Base-by-base conservation (phyloP, 441 rosid genomes). In the Populus hybrid region DNA sequence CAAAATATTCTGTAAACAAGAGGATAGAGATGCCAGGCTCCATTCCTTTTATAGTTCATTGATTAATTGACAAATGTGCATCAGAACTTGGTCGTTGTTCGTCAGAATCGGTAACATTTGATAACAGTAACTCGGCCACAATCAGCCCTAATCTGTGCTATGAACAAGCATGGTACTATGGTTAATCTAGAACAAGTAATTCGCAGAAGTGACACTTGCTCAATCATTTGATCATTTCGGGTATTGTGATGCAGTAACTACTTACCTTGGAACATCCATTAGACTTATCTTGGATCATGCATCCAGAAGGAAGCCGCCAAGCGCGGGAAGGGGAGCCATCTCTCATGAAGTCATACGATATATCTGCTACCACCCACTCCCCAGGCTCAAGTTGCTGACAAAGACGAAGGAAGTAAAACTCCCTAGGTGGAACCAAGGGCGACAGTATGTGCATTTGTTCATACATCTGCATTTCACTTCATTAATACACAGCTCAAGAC, bases 221-320 rank as follows among this genome's bases (percentile, higher is more conserved):
- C 12, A 31, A 18, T 29, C n/a, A n/a, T 26, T 24, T 67, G 23
- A 38, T 42, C 33, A 8, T 66, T 12, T 35, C 45, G 0, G 23
- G 10, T 33, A 1, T 24, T 26, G 38, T n/a, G 18, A 74, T 23
- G 28, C 26, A 38, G 7, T 1, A 45, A 45, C 35, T 11, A 45
- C 73, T 75, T 20, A 89, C 98, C 88, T 84, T 84, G 61, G 88
- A 86, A 74, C 35, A 81, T 42, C 88, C 92, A 82, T 88, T 75
- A 29, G 90, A 75, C 86, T 89, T 77, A 9, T 85, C 89, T 75
- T 86, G 88, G 63, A 93, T 92, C 86, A 93, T 84, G 69, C 91
- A 89, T 76, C 98, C 98, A 14, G 98, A 92, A 74, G 98, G 98
- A 75, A 90, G 91, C 83, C 80, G 92, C 88, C 92, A 89, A 33